Evolutionary conservation across 1,139 yeast genomes (phyloP).

Genomic region (Nakaseomyces delphensis): DNA sequence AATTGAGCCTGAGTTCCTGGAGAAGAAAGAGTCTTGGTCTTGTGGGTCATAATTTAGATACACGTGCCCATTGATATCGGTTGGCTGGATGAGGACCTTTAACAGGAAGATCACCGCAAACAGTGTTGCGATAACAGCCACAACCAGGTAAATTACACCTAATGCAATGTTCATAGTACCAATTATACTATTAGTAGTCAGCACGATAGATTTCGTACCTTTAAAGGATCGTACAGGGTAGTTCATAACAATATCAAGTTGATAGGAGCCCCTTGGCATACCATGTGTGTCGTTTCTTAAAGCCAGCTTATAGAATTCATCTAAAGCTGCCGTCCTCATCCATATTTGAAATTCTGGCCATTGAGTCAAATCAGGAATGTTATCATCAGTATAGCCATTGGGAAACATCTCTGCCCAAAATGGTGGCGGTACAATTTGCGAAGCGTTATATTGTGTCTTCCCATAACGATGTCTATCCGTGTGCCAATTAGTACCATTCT

Average conservation of each 20-base stretch:
- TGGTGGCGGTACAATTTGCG: slow-evolving; percentile 89
- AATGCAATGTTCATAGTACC: slow-evolving; percentile 87
- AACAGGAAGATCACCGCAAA: slow-evolving; percentile 39
- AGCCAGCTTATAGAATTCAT: slow-evolving; percentile 75
- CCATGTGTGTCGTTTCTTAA: slow-evolving; percentile 63
- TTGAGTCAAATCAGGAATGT: slow-evolving; percentile 67
- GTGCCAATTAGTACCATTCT: slow-evolving; percentile 76
- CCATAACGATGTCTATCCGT: slow-evolving; percentile 70
- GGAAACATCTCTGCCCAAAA: slow-evolving; percentile 83
- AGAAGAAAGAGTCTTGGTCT: slow-evolving; percentile 1
- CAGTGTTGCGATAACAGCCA: slow-evolving; percentile 64
- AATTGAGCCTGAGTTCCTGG: slow-evolving; percentile 4
- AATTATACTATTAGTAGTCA: slow-evolving; percentile 79
- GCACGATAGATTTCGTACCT: slow-evolving; percentile 72
- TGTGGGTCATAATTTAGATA: slow-evolving; percentile 30
- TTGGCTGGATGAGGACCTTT: slow-evolving; percentile 40
- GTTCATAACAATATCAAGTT: slow-evolving; percentile 64
- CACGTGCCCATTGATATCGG: slow-evolving; percentile 37
- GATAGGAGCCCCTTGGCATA: slow-evolving; percentile 60
- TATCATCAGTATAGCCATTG: slow-evolving; percentile 74
- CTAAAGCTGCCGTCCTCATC: slow-evolving; percentile 93
- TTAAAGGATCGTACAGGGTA: slow-evolving; percentile 80
- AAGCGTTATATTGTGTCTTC: slow-evolving; percentile 60
- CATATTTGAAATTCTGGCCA: slow-evolving; percentile 90
- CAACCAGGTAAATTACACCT: slow-evolving; percentile 84